A percentile compares a stretch with the other conserved stretches of the same genome.
Evolutionary conservation across 2,329 filamentous ascomycete species (phyloP).

Genomic region (Ophiosphaerella korrae): DNA sequence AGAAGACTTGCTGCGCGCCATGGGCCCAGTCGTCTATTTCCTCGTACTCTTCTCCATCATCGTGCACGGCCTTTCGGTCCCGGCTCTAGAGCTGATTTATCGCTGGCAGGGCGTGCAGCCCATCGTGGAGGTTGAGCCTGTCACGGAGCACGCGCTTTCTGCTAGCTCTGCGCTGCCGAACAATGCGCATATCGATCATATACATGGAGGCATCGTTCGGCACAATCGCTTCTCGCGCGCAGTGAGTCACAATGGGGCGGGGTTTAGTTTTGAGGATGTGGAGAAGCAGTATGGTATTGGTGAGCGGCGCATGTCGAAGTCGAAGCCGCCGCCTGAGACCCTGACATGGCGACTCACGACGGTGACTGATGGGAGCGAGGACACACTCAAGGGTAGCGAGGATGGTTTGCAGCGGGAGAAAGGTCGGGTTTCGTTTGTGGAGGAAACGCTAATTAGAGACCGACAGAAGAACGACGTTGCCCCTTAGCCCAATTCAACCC

Average conservation of each 20-base stretch:
- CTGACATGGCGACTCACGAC: conserved; percentile 5
- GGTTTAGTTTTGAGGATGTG: conserved; percentile 5
- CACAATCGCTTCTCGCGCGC: conserved; percentile 55
- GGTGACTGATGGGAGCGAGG: conserved; percentile 2
- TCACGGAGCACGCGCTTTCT: conserved; percentile 47
- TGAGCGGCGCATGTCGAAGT: not conserved
- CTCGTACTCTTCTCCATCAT: conserved; percentile 55
- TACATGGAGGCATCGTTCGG: conserved; percentile 44
- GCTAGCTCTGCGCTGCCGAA: conserved; percentile 48
- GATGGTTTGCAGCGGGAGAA: too few relatives aligned
- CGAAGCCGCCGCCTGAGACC: conserved; percentile 2
- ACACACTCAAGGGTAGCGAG: conserved; percentile 1
- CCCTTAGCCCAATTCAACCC: too few relatives aligned
- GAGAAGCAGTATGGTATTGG: not conserved
- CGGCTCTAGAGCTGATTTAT: conserved; percentile 50
- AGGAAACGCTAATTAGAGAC: too few relatives aligned
- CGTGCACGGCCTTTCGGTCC: conserved; percentile 57
- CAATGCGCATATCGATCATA: conserved; percentile 45
- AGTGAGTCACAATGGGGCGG: not conserved
- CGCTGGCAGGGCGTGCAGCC: conserved; percentile 48
- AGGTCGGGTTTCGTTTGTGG: too few relatives aligned
- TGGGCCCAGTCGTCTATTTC: conserved; percentile 55
- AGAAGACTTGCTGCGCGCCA: conserved; percentile 47
- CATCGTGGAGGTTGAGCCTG: conserved; percentile 47
- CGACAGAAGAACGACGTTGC: too few relatives aligned